Percentiles rank a stretch among this genome's conserved stretches.
phyloP scores from a whole-genome alignment of 2,329 filamentous ascomycete genomes.

The Zasmidium angulare region DNA sequence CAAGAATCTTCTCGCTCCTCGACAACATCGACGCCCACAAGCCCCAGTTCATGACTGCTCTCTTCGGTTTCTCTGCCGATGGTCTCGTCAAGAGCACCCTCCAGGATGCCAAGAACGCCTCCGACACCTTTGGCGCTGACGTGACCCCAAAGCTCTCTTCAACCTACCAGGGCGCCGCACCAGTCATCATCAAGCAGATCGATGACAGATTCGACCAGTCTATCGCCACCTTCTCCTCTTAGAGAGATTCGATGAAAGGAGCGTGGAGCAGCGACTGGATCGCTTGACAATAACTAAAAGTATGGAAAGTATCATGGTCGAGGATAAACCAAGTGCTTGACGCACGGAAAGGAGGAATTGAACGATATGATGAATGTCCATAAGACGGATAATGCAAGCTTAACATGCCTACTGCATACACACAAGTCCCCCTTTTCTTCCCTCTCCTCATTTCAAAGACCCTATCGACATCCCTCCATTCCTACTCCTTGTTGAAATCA shows the following conservation, averaged over 20 bases:
- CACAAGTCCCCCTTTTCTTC: too few species aligned
- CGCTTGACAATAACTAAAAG: background rate
- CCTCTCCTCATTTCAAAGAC: too few species aligned
- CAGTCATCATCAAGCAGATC: conserved; percentile 11
- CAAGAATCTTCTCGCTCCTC: conserved; percentile 7
- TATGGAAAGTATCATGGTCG: background rate
- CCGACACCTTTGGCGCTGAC: conserved; percentile 6
- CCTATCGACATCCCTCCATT: too few species aligned
- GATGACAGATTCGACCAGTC: conserved; percentile 7
- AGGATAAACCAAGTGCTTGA: background rate
- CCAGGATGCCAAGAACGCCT: conserved; percentile 4
- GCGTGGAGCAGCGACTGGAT: background rate
- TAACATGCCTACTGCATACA: too few species aligned
- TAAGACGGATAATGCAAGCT: too few species aligned
- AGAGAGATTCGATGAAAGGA: background rate
- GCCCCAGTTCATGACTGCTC: conserved; percentile 5
- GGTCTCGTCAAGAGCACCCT: conserved; percentile 9
- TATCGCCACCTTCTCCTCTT: conserved; percentile 2
- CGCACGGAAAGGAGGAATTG: too few species aligned
- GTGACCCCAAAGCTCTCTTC: conserved; percentile 8
- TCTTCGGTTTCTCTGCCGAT: conserved; percentile 4
- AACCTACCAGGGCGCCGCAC: conserved; percentile 6
- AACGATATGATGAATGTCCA: too few species aligned
- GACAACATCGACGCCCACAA: conserved; percentile 9
- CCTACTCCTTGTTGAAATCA: conserved; percentile 49